Evolutionary conservation across 441 rosid genomes (phyloP).

Genomic region (Erysimum cheiri): DNA sequence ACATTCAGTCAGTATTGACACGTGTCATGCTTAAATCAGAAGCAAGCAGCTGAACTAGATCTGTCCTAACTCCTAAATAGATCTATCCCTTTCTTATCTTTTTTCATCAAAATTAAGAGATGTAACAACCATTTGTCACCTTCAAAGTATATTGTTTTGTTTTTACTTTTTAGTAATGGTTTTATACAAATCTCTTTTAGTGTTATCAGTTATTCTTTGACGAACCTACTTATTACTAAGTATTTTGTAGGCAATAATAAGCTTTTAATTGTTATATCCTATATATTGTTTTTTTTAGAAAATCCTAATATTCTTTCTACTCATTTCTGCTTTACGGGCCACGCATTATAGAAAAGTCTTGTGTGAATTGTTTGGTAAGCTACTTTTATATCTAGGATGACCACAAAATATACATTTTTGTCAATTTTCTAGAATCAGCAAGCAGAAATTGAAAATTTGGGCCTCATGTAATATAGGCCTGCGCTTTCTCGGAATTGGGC

Average conservation of each 20-base stretch:
- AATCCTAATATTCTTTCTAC: neutral
- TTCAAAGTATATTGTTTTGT: neutral
- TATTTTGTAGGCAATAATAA: neutral
- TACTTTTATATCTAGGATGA: conserved; percentile 22
- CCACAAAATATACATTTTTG: conserved; percentile 21
- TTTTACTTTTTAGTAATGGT: neutral
- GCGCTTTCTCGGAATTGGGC: neutral
- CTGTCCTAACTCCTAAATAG: neutral
- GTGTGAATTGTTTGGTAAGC: conserved; percentile 28
- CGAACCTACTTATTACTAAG: neutral
- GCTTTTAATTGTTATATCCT: conserved; percentile 1
- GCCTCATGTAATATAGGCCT: neutral
- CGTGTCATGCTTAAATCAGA: conserved; percentile 36
- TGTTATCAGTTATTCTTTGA: neutral
- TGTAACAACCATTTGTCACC: neutral
- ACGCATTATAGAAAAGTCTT: conserved; percentile 21
- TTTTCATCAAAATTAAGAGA: neutral
- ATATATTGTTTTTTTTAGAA: neutral
- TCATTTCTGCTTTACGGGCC: neutral
- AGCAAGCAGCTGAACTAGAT: conserved; percentile 29
- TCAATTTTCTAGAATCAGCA: conserved; percentile 26
- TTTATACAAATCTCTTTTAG: neutral
- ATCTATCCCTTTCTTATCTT: too few species aligned
- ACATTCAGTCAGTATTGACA: conserved; percentile 16
- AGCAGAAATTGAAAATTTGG: neutral